phyloP scores from a whole-genome alignment of 257 asterid species.

The Solanum bukasovii region DNA sequence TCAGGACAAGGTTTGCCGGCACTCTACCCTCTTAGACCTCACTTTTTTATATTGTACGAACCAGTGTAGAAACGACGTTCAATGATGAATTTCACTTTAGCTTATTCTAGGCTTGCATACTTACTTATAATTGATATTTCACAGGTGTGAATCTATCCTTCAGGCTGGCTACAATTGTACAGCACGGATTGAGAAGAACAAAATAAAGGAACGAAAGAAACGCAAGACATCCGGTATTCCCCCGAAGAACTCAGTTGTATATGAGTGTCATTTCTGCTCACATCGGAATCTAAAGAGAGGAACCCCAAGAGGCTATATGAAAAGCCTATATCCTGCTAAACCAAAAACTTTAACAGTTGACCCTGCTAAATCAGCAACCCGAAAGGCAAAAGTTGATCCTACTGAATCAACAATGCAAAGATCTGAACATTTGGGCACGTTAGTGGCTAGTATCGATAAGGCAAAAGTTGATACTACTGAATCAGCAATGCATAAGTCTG shows the following conservation, averaged over 20 bases:
- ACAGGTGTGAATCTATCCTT: slow-evolving; percentile 69
- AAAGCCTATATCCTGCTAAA: slow-evolving; percentile 40
- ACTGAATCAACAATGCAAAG: neutral
- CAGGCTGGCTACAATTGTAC: slow-evolving; percentile 63
- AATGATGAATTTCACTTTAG: slow-evolving; percentile 22
- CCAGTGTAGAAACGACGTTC: slow-evolving; percentile 23
- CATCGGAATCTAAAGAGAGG: slow-evolving; percentile 61
- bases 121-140: neutral
- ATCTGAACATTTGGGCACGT: neutral
- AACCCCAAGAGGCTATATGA: slow-evolving; percentile 53
- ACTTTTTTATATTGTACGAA: neutral
- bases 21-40: neutral
- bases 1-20: neutral
- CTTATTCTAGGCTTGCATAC: too few species aligned
- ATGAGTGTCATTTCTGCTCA: slow-evolving; percentile 57
- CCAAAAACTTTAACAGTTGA: slow-evolving; percentile 13
- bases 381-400: neutral
- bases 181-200: slow-evolving; percentile 46
- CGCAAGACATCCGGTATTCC: slow-evolving; percentile 21
- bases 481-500: neutral
- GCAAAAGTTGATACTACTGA: neutral
- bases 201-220: slow-evolving; percentile 14
- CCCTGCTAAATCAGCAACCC: slow-evolving; percentile 1
- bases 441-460: neutral
- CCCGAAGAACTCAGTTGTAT: slow-evolving; percentile 47